A percentile compares a stretch with the other conserved stretches of the same genome.
phyloP scores from a whole-genome alignment of 257 asterid species.

The Nicotiana tabacum region DNA sequence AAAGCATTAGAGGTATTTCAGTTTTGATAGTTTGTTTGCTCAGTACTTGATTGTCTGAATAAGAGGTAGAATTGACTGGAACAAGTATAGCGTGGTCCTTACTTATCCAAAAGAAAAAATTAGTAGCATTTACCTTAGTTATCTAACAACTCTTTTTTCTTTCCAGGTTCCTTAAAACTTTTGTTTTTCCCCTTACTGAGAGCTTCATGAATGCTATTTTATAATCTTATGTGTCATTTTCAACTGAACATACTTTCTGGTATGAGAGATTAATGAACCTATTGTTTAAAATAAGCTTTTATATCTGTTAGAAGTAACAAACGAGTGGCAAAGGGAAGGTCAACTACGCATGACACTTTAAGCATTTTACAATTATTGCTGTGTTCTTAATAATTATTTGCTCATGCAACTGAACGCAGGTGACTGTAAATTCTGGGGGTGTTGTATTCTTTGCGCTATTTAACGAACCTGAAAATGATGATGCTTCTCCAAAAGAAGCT shows the following conservation, averaged over 20 bases:
- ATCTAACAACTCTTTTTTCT: background rate
- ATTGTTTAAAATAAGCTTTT: background rate
- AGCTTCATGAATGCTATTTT: background rate
- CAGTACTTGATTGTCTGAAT: background rate
- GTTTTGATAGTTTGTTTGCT: background rate
- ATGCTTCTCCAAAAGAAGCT: constrained; percentile 68
- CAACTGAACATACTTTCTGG: background rate
- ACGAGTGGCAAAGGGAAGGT: background rate
- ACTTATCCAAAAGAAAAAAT: background rate
- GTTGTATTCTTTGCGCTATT: constrained; percentile 93
- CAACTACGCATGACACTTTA: background rate
- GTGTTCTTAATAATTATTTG: constrained; percentile 21
- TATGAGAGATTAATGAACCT: background rate
- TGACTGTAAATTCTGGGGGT: constrained; percentile 98
- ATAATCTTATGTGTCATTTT: background rate
- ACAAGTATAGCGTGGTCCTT: background rate
- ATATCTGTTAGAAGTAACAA: background rate
- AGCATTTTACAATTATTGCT: constrained; percentile 6
- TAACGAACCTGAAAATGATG: constrained; percentile 65
- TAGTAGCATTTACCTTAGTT: background rate
- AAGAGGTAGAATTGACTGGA: constrained; percentile 3
- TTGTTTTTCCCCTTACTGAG: too few relatives aligned
- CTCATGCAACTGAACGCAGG: constrained; percentile 40
- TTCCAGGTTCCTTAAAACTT: background rate
- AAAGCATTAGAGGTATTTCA: constrained; percentile 77